Conservation (phyloP, 2,329 filamentous ascomycete genomes). For the Colletotrichum viniferum region DNA sequence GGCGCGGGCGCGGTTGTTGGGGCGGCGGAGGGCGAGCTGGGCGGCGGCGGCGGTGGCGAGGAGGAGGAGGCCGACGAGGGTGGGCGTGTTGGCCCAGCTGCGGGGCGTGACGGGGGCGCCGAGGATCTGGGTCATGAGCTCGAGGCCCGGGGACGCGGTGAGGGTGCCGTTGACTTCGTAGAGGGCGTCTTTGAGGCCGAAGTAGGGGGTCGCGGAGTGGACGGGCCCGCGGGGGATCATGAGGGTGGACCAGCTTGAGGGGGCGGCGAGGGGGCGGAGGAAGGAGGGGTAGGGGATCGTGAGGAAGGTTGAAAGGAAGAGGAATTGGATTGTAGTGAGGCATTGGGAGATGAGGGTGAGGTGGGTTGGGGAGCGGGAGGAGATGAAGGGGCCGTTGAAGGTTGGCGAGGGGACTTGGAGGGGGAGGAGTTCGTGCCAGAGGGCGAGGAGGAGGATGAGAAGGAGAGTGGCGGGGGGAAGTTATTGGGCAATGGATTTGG, state of each 20-base stretch:
- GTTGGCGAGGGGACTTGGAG: not conserved
- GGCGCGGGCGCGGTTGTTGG: constrained; percentile 52
- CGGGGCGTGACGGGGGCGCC: constrained; percentile 66
- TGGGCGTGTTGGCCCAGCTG: constrained; percentile 73
- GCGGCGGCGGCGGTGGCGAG: constrained; percentile 62
- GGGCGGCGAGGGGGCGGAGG: constrained; percentile 71
- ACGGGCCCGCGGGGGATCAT: constrained; percentile 54
- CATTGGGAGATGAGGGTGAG: not conserved
- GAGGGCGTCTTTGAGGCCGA: constrained; percentile 53
- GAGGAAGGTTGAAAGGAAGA: constrained; percentile 72
- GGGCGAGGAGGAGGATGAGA: not conserved
- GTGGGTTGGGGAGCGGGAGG: not conserved
- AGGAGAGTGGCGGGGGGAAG: not conserved
- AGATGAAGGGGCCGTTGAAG: not conserved
- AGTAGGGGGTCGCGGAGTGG: constrained; percentile 24
- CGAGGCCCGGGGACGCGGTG: constrained; percentile 55
- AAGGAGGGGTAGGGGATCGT: constrained; percentile 75
- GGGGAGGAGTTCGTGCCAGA: not conserved
- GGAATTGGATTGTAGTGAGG: constrained; percentile 76
- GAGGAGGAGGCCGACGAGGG: constrained; percentile 63
- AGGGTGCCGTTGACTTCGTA: constrained; percentile 72
- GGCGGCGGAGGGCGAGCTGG: constrained; percentile 39
- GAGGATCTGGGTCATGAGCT: constrained; percentile 69
- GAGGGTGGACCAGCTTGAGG: constrained; percentile 69
- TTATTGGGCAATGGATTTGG: not conserved